Conservation (phyloP, 225 moss, liverwort and hornwort genomes). For the Antitrichia curtipendula region DNA sequence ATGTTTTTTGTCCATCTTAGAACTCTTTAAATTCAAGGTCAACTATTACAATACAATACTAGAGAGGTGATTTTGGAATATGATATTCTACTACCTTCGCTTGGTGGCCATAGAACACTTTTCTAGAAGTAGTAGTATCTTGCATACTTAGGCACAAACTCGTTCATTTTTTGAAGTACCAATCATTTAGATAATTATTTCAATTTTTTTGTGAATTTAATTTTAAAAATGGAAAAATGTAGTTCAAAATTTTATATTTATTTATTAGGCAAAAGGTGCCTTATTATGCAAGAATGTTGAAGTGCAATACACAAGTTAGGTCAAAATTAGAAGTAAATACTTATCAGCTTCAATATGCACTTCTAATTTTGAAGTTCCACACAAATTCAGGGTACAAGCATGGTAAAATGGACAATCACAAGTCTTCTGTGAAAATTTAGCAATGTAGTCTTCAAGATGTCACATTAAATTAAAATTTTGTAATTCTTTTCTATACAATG, state of each 20-base stretch:
- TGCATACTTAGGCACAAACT: neutral
- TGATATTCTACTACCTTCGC: rapidly evolving
- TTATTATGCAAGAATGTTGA: neutral
- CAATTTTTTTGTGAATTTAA: too few species aligned
- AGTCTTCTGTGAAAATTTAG: neutral
- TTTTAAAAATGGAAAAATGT: too few species aligned
- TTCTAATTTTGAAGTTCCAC: neutral
- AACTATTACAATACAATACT: neutral
- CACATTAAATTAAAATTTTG: neutral
- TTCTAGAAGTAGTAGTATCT: too few species aligned
- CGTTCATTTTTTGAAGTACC: neutral
- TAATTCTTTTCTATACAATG: neutral
- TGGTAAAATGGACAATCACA: neutral
- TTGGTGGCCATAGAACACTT: rapidly evolving
- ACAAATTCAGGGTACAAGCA: neutral
- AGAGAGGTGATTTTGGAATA: neutral
- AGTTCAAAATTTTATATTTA: too few species aligned
- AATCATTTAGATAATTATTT: neutral
- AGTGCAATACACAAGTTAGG: neutral
- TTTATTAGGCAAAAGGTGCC: neutral
- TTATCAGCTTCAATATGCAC: neutral
- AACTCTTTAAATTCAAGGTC: neutral
- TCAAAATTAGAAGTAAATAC: neutral
- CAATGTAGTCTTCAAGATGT: neutral
- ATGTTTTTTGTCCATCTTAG: neutral